Evolutionary conservation across 345 rosid genomes (phyloP).

Genomic region (Hevea brasiliensis): DNA sequence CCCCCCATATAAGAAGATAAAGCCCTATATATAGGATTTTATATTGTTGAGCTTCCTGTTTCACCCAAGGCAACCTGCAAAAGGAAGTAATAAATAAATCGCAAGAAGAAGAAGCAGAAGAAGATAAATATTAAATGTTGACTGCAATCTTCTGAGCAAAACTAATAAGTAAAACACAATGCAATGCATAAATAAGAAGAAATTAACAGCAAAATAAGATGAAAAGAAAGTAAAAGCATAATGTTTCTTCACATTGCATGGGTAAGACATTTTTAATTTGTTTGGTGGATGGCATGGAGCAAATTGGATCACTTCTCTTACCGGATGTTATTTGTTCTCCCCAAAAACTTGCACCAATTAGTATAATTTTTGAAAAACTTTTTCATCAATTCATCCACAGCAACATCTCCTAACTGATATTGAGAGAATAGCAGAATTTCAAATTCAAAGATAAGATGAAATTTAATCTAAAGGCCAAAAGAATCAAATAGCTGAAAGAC

Average conservation of each 20-base stretch:
- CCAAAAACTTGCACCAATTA: slow-evolving; percentile 83
- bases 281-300: slow-evolving; percentile 4
- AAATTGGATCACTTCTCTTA: slow-evolving; percentile 28
- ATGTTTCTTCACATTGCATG: neutral
- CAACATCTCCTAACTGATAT: slow-evolving; percentile 66
- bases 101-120: slow-evolving; percentile 18
- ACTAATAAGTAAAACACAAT: neutral
- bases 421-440: slow-evolving; percentile 24
- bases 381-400: slow-evolving; percentile 77
- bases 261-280: neutral
- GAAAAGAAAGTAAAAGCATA: neutral
- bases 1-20: slow-evolving; percentile 98
- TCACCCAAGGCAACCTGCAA: slow-evolving; percentile 73
- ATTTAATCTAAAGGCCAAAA: slow-evolving; percentile 1
- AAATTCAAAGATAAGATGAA: slow-evolving; percentile 15
- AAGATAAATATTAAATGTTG: neutral
- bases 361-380: slow-evolving; percentile 87
- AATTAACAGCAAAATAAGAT: slow-evolving; percentile 4
- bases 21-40: slow-evolving; percentile 84
- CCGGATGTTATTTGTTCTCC: slow-evolving; percentile 77
- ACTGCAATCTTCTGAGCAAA: slow-evolving; percentile 1
- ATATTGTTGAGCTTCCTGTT: slow-evolving; percentile 78
- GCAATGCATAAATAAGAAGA: slow-evolving; percentile 2
- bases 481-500: slow-evolving; percentile 37
- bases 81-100: slow-evolving; percentile 22